phyloP scores from a whole-genome alignment of 495 filamentous ascomycete genomes.

The Hyaloscypha hepaticicola region DNA sequence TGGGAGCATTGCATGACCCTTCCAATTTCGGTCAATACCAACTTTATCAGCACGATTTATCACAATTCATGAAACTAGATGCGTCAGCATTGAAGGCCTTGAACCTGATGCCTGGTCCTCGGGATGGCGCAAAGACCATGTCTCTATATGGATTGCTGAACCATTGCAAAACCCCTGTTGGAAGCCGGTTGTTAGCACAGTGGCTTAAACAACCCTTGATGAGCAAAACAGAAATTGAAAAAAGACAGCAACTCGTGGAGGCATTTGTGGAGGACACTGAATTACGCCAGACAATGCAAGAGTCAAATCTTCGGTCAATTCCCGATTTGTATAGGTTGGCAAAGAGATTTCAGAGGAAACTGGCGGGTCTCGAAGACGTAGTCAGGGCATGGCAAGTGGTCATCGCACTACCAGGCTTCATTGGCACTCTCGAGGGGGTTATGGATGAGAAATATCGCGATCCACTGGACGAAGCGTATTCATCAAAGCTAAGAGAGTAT shows the following conservation, averaged over 20 bases:
- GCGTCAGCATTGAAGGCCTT: slow-evolving; percentile 90
- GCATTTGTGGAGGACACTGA: slow-evolving; percentile 93
- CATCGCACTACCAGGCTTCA: slow-evolving; percentile 86
- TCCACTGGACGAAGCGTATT: slow-evolving; percentile 85
- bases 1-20: slow-evolving; percentile 85
- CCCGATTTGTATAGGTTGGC: slow-evolving; percentile 92
- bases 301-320: slow-evolving; percentile 90
- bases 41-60: slow-evolving; percentile 94
- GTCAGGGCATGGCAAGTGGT: slow-evolving; percentile 93
- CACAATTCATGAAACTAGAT: slow-evolving; percentile 99
- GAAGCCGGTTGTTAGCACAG: slow-evolving; percentile 85
- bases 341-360: slow-evolving; percentile 89
- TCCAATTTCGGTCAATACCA: slow-evolving; percentile 97
- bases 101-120: slow-evolving; percentile 93
- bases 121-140: slow-evolving; percentile 97
- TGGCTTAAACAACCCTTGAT: slow-evolving; percentile 99
- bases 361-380: slow-evolving; percentile 92
- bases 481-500: slow-evolving; percentile 70
- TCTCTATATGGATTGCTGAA: slow-evolving; percentile 91
- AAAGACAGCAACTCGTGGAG: slow-evolving; percentile 90
- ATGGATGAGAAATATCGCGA: slow-evolving; percentile 95
- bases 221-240: slow-evolving; percentile 85
- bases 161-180: slow-evolving; percentile 95
- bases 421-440: slow-evolving; percentile 83
- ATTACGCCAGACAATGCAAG: slow-evolving; percentile 94